Evolutionary conservation across 495 filamentous ascomycete genomes (phyloP).

Genomic region (Parmelia sp.): DNA sequence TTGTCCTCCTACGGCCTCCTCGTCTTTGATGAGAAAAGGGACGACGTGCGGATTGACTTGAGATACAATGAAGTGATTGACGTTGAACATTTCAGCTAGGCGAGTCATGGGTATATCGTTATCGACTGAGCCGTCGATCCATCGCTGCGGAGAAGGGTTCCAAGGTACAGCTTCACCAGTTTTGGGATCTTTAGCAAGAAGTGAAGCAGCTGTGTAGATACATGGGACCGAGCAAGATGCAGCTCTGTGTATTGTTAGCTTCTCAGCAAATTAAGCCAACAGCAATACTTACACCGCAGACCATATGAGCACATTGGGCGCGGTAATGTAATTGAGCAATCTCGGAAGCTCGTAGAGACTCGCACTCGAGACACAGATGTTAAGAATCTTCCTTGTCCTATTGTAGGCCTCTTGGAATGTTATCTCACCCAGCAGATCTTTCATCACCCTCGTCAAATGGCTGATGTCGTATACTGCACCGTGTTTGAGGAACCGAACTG

Average conservation of each 20-base stretch:
- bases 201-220: constrained; percentile 67
- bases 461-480: constrained; percentile 78
- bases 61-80: constrained; percentile 96
- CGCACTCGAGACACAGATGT: constrained; percentile 85
- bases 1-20: constrained; percentile 42
- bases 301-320: constrained; percentile 92
- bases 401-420: constrained; percentile 97
- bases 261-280: background rate
- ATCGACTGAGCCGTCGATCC: constrained; percentile 92
- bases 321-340: constrained; percentile 86
- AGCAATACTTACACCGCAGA: constrained; percentile 68
- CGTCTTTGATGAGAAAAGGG: constrained; percentile 73
- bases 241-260: constrained; percentile 43
- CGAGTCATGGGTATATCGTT: constrained; percentile 90
- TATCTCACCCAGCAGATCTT: constrained; percentile 69
- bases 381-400: constrained; percentile 79
- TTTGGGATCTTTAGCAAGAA: constrained; percentile 79
- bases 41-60: constrained; percentile 94
- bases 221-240: constrained; percentile 91
- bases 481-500: constrained; percentile 69
- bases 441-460: constrained; percentile 76
- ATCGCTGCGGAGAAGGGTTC: constrained; percentile 75
- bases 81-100: constrained; percentile 92
- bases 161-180: constrained; percentile 73
- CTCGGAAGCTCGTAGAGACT: constrained; percentile 80